Evolutionary conservation across 2,329 filamentous ascomycete genomes (phyloP), one percentile per base, ranked within the genome.

Genomic region (Pseudogymnoascus sp.): DNA sequence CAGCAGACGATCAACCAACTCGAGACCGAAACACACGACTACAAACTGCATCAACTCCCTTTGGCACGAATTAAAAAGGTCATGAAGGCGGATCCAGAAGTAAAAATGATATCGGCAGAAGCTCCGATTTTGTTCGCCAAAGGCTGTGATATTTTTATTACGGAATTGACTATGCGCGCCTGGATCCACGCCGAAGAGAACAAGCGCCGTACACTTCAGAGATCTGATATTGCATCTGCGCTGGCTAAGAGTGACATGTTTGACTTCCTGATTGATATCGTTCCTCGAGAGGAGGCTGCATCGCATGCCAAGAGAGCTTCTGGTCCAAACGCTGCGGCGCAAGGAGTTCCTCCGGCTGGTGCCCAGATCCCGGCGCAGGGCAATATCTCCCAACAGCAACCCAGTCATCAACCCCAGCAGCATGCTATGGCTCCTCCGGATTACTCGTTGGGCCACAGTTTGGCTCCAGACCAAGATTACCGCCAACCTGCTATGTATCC

Each of bases 131-230:
- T 99, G 12, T 99, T 99, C 72, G 95, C 95, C 61, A 99, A 99
- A 77, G 95, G 93, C 38, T 97, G 95, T 77, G 95, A 99, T 74
- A 97, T 97, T 73, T 99, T 99, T 79, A 99, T 99, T 73, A 97
- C 93, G 0, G 95, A 99, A 77, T 82, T 99, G 66, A 99, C 95
- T 6, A 99, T 99, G 95, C 91, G 95, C 67, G 95, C 95, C 56
- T 99, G 95, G 95, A 99, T 99, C 67, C 95, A 99, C 72, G 95
- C 95, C 14, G 95, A 99, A 74, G 95, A 99, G 78, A 99, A 99
- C 80, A 99, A 99, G 81, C 86, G 95, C 31, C 88, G 95, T 46
- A 99, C 95, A 1, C 81, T 99, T 42, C 95, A 99, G 77, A 87
- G 95, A 60, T 96, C 91, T 64, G 95, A 99, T 73, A 99, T 99